Evolutionary conservation across 768 basidiomycete species (phyloP), one percentile per base, ranked within the genome.

Genomic region (Coprinellus micaceus): DNA sequence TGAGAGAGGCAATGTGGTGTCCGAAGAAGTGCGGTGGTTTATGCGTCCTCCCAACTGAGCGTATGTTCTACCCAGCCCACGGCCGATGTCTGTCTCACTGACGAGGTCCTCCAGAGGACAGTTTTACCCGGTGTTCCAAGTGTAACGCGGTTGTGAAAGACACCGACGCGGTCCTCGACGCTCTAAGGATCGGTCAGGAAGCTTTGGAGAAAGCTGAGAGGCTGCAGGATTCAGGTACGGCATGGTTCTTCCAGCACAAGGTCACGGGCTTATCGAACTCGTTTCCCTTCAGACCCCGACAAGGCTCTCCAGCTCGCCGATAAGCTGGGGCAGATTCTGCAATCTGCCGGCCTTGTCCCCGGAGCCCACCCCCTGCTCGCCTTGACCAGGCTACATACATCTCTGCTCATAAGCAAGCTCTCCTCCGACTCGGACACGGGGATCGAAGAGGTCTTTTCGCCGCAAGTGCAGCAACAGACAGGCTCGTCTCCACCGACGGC

Each of bases 301-400:
- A 82, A 83, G 61, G 80, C 88, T 0, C 71, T 71, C 7, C 83
- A 80, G 50, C 73, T 89, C 26, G 84, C 87, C 0, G 78, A 78
- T 0, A 83, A 88, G 44, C 76, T 91, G 17, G 76, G 89, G 44
- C 82, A 84, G 0, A 80, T 89, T 43, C 74, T 94, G 22, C 68
- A 70, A 1, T 82, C 84, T 0, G 80, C 79, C 1, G 79, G 81
- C 1, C 64, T 90, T 7, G 77, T 86, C 0, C 81, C 86, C 0
- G 81, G 87, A 0, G 78, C 85, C 0, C 85, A 96, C 62, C 95
- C 94, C 1, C 80, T 92, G 13, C 81, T 93, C 12, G 86, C 84
- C 0, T 73, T 95, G 3, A 73, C 80, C 2, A 84, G 89, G n/a
- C 80, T 93, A 13, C 82, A 86, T 59, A 81, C 84, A 46, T 80